Percentiles rank a stretch among this genome's conserved stretches.
phyloP scores from a whole-genome alignment of 768 basidiomycete species.

The Termitomyces bulborhizus region DNA sequence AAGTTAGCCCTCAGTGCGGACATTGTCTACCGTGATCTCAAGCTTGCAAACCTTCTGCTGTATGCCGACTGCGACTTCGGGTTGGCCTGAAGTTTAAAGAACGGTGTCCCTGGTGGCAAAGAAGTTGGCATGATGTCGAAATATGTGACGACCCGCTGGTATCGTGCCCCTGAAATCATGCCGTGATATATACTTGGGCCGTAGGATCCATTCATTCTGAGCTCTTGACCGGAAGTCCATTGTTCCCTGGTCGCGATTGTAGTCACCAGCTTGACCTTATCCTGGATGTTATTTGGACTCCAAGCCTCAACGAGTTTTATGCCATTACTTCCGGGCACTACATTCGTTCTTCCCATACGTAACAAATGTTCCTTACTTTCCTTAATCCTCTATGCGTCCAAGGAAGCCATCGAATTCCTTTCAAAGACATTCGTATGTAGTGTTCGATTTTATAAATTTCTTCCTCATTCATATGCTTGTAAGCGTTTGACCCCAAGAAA shows the following conservation, averaged over 20 bases:
- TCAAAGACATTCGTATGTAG: slow-evolving; percentile 68
- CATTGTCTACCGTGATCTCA: slow-evolving; percentile 94
- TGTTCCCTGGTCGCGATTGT: slow-evolving; percentile 96
- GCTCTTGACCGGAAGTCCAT: slow-evolving; percentile 91
- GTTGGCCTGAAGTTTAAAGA: slow-evolving; percentile 79
- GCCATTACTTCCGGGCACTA: slow-evolving; percentile 92
- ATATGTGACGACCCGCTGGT: slow-evolving; percentile 99
- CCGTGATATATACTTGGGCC: slow-evolving; percentile 88
- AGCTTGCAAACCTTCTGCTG: slow-evolving; percentile 91
- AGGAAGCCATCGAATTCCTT: slow-evolving; percentile 61
- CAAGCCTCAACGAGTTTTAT: slow-evolving; percentile 96
- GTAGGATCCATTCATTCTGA: slow-evolving; percentile 88
- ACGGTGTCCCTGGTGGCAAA: slow-evolving; percentile 77
- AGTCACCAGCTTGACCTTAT: slow-evolving; percentile 96
- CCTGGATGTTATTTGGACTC: slow-evolving; percentile 94
- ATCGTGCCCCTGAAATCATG: slow-evolving; percentile 99
- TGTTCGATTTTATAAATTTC: background rate
- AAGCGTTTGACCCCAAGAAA: slow-evolving; percentile 98
- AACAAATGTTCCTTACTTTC: slow-evolving; percentile 77
- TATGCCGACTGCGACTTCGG: slow-evolving; percentile 99
- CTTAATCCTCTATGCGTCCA: slow-evolving; percentile 88
- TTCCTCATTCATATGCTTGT: slow-evolving; percentile 2
- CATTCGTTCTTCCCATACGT: slow-evolving; percentile 91
- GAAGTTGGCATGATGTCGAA: slow-evolving; percentile 91
- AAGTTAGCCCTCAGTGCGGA: slow-evolving; percentile 96